phyloP scores from a whole-genome alignment of 1,139 yeast genomes.

The Taiozyma sp. region DNA sequence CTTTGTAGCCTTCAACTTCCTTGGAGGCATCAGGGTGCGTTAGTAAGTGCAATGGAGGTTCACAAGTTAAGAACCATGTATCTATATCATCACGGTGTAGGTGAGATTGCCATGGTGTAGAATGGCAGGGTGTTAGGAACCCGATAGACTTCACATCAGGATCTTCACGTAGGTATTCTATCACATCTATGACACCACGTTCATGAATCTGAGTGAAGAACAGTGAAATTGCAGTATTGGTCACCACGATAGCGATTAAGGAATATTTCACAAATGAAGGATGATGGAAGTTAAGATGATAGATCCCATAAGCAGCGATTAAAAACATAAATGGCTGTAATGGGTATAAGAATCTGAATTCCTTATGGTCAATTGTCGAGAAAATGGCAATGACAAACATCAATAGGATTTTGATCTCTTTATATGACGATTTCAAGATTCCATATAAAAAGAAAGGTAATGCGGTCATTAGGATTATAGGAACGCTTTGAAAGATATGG shows the following conservation, averaged over 20 bases:
- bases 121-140: slow-evolving; percentile 91
- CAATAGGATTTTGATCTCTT: slow-evolving; percentile 19
- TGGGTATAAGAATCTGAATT: slow-evolving; percentile 85
- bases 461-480: slow-evolving; percentile 62
- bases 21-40: slow-evolving; percentile 11
- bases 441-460: slow-evolving; percentile 56
- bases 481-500: slow-evolving; percentile 77
- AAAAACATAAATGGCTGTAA: slow-evolving; percentile 66
- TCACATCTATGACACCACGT: slow-evolving; percentile 73
- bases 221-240: slow-evolving; percentile 41
- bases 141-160: slow-evolving; percentile 51
- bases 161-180: slow-evolving; percentile 43
- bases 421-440: slow-evolving; percentile 19
- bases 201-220: slow-evolving; percentile 69
- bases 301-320: slow-evolving; percentile 32
- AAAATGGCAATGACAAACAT: slow-evolving; percentile 45
- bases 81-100: slow-evolving; percentile 52
- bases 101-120: slow-evolving; percentile 92
- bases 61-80: slow-evolving; percentile 83
- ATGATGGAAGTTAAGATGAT: slow-evolving; percentile 14
- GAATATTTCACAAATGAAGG: slow-evolving; percentile 6
- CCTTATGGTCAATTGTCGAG: slow-evolving; percentile 76
- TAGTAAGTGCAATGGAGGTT: slow-evolving; percentile 63
- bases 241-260: slow-evolving; percentile 24
- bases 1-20: slow-evolving; percentile 48